A percentile compares a stretch with the other conserved stretches of the same genome.
Evolutionary conservation across 2,329 filamentous ascomycete species (phyloP).

Genomic region (Trichothecium roseum): DNA sequence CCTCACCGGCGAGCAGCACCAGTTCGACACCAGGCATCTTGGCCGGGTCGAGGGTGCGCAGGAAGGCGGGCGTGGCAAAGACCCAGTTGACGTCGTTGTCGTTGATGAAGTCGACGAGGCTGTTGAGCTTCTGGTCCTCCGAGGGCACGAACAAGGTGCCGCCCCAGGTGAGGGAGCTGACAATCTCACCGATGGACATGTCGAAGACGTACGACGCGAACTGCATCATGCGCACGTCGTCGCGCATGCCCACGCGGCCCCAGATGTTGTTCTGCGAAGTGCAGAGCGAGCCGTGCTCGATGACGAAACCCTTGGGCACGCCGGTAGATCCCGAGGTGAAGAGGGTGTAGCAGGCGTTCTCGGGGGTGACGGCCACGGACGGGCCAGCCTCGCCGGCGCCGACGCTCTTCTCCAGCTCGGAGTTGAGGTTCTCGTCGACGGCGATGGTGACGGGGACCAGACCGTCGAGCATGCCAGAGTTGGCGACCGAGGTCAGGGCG

Average conservation of each 20-base stretch:
- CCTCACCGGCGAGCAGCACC: conserved; percentile 6
- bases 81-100: neutral
- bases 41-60: conserved; percentile 1
- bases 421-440: neutral
- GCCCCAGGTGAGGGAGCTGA: neutral
- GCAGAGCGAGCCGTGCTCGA: conserved; percentile 8
- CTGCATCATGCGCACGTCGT: conserved; percentile 29
- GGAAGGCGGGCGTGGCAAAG: neutral
- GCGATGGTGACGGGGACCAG: conserved; percentile 6
- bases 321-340: conserved; percentile 12
- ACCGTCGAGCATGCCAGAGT: conserved; percentile 9
- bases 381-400: too few species aligned
- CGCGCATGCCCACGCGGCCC: neutral
- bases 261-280: neutral
- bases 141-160: neutral
- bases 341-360: conserved; percentile 8
- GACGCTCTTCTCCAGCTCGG: neutral
- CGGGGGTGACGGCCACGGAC: neutral
- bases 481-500: conserved; percentile 5
- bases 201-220: conserved; percentile 2
- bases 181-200: neutral
- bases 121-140: neutral
- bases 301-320: conserved; percentile 11
- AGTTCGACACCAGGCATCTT: neutral
- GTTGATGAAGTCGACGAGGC: neutral